Percentiles rank a stretch among this genome's conserved stretches.
These are phyloP conservation scores for Primulina eburnea DNA, from an alignment of 257 asterid species.

Conservation along the genomic window DNA sequence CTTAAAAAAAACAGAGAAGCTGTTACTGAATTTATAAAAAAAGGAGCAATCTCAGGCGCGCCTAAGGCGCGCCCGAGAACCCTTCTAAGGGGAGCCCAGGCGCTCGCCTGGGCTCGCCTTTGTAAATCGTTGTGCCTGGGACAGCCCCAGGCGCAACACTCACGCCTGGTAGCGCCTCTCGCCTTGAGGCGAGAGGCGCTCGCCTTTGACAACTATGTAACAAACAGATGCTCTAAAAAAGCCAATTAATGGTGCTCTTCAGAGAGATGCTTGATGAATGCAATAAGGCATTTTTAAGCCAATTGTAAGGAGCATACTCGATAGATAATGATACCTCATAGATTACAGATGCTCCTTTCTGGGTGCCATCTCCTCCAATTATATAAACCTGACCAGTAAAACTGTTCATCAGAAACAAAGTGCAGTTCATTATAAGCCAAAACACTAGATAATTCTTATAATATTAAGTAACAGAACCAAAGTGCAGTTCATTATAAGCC, in stretches of 20 bases:
- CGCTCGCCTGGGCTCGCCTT: too few relatives aligned
- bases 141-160: too few relatives aligned
- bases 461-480: slow-evolving; percentile 18
- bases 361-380: slow-evolving; percentile 97
- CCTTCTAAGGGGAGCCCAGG: too few relatives aligned
- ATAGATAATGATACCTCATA: slow-evolving; percentile 55
- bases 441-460: slow-evolving; percentile 7
- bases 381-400: slow-evolving; percentile 65
- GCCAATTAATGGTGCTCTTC: slow-evolving; percentile 11
- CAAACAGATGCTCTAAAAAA: slow-evolving; percentile 8
- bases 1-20: too few relatives aligned
- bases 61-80: too few relatives aligned
- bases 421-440: slow-evolving; percentile 21
- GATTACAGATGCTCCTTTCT: slow-evolving; percentile 81
- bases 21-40: too few relatives aligned
- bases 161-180: too few relatives aligned
- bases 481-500: slow-evolving; percentile 19
- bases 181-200: too few relatives aligned
- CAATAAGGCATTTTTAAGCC: not conserved
- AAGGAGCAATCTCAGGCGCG: too few relatives aligned
- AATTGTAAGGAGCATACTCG: not conserved
- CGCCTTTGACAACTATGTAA: too few relatives aligned
- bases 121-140: too few relatives aligned
- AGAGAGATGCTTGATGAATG: slow-evolving; percentile 2
- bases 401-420: slow-evolving; percentile 27